These are phyloP conservation scores for Epichloe scottii DNA, from an alignment of 2,329 filamentous ascomycete genomes.

Conservation along the genomic window DNA sequence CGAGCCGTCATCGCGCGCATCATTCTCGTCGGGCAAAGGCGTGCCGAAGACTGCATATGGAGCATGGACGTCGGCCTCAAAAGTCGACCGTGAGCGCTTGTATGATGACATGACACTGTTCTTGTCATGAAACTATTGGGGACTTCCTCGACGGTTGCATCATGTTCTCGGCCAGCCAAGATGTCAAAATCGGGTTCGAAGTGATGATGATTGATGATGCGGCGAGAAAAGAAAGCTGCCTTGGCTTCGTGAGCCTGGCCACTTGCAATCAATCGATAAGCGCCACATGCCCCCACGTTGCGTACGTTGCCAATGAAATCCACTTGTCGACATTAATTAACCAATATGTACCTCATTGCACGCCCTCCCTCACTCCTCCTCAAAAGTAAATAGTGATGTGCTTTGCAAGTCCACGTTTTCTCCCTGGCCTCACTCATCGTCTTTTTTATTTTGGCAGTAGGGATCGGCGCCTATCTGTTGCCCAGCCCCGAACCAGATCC, in stretches of 20 bases:
- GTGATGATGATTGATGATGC: background rate
- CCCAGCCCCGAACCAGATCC: no score
- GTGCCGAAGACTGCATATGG: conserved; percentile 76
- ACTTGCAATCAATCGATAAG: conserved; percentile 1
- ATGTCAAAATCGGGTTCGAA: background rate
- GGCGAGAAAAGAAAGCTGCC: background rate
- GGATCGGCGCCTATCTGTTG: no score
- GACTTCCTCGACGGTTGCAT: background rate
- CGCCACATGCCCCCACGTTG: background rate
- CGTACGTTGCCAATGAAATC: background rate
- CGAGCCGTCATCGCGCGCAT: conserved; percentile 75
- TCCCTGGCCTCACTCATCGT: no score
- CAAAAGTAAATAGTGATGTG: no score
- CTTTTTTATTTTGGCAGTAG: no score
- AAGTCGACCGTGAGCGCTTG: conserved; percentile 69
- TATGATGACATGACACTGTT: conserved; percentile 50
- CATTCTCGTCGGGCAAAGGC: conserved; percentile 67
- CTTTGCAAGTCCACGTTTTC: no score
- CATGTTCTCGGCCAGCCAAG: background rate
- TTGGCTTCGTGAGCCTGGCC: background rate
- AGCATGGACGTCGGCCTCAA: conserved; percentile 63
- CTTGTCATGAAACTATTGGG: conserved; percentile 2
- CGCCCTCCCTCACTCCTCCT: no score
- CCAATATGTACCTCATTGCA: no score
- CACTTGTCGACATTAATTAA: background rate